Conservation (phyloP, 129 eudicot species). For the Smallanthus sonchifolius region DNA sequence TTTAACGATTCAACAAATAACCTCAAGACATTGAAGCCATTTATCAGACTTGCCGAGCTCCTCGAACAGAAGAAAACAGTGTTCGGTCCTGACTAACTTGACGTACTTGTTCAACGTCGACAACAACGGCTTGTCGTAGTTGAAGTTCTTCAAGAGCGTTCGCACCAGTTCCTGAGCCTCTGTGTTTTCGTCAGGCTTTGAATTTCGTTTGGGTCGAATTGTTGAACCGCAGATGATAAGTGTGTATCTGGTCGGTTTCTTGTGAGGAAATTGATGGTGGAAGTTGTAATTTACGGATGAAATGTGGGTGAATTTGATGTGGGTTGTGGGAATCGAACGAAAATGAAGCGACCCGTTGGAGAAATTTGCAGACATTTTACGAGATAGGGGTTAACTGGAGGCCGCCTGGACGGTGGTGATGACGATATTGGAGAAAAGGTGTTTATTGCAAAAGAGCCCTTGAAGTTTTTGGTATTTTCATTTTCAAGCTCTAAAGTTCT, state of each 20-base stretch:
- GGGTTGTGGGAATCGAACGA: conserved; percentile 19
- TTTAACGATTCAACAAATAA: background rate
- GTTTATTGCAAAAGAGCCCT: background rate
- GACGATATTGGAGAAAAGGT: background rate
- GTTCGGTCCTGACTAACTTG: conserved; percentile 69
- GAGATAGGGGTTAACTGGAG: background rate
- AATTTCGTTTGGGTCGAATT: conserved; percentile 24
- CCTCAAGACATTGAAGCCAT: conserved; percentile 82
- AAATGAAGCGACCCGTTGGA: conserved; percentile 26
- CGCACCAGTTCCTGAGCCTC: conserved; percentile 32
- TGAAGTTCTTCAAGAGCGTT: conserved; percentile 12
- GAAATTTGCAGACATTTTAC: conserved; percentile 25
- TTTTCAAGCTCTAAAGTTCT: background rate
- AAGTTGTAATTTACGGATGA: conserved; percentile 18
- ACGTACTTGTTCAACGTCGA: conserved; percentile 65
- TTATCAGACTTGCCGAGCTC: conserved; percentile 76
- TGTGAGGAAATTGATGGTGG: background rate
- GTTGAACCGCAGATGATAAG: conserved; percentile 15
- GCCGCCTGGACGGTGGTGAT: background rate
- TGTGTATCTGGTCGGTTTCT: conserved; percentile 18
- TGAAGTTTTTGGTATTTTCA: background rate
- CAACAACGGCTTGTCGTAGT: conserved; percentile 40
- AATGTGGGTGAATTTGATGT: conserved; percentile 21
- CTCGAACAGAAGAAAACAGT: conserved; percentile 87
- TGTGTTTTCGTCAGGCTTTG: conserved; percentile 19